Evolutionary conservation across 2,329 filamentous ascomycete species (phyloP).

Genomic region (Colletotrichum costaricense): DNA sequence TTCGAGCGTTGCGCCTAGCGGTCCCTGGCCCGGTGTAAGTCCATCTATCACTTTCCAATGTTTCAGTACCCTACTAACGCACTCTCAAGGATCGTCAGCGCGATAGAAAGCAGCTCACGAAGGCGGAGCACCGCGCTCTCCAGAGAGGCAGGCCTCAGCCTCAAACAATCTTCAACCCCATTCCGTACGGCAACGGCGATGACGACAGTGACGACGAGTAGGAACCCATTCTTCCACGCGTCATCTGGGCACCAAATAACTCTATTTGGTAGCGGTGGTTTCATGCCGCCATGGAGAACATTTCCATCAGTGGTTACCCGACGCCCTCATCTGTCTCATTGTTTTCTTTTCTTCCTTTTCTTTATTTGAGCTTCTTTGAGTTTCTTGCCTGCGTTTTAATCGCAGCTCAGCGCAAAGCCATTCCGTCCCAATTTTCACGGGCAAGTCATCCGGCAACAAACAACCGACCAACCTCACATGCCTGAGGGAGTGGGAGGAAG

Average conservation of each 20-base stretch:
- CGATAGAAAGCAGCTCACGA: constrained; percentile 25
- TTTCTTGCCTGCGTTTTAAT: neutral
- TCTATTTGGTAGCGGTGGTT: no score
- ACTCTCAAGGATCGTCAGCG: constrained; percentile 5
- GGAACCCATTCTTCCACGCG: no score
- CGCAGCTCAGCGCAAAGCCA: neutral
- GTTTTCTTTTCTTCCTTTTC: neutral
- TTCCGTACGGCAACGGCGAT: neutral
- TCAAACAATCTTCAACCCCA: neutral
- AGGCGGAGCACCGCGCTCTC: constrained; percentile 20
- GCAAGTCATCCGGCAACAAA: neutral
- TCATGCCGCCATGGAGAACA: no score
- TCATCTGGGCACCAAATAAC: no score
- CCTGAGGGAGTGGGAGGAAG: constrained; percentile 10
- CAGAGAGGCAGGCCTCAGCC: constrained; percentile 11
- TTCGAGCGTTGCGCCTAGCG: neutral
- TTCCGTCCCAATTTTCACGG: neutral
- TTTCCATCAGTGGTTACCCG: no score
- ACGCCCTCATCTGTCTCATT: no score
- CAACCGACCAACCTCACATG: neutral
- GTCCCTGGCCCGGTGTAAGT: neutral
- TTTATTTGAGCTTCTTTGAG: no score
- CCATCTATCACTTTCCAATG: neutral
- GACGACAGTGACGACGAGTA: constrained; percentile 12
- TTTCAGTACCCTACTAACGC: neutral